These are phyloP conservation scores for Lasiodiplodia theobromae DNA, from an alignment of 2,329 filamentous ascomycete genomes.

Conservation along the genomic window DNA sequence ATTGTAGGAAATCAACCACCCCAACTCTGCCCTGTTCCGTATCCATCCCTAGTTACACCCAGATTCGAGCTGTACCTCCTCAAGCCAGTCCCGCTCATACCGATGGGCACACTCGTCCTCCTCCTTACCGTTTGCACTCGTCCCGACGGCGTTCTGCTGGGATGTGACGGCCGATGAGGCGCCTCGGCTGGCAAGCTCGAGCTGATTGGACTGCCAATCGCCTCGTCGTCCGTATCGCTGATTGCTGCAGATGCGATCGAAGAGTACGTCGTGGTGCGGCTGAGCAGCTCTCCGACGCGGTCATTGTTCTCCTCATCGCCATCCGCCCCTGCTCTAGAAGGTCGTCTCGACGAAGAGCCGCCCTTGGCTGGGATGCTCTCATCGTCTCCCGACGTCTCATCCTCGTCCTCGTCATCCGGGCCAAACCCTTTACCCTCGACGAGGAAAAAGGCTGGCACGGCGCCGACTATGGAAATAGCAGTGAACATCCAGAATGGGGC, in stretches of 20 bases:
- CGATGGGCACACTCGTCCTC: conserved; percentile 53
- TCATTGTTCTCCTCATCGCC: conserved; percentile 6
- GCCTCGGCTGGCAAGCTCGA: conserved; percentile 7
- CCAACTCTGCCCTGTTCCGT: conserved; percentile 29
- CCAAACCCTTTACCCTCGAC: conserved; percentile 75
- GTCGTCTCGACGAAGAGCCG: background rate
- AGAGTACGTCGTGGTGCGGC: conserved; percentile 41
- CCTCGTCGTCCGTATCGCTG: conserved; percentile 36
- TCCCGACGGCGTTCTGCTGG: conserved; percentile 34
- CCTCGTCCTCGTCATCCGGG: conserved; percentile 46
- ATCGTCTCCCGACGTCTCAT: conserved; percentile 43
- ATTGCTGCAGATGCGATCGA: conserved; percentile 36
- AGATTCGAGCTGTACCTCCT: conserved; percentile 55
- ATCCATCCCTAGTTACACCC: conserved; percentile 46
- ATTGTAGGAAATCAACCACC: background rate
- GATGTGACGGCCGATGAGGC: conserved; percentile 30
- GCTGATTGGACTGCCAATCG: conserved; percentile 19
- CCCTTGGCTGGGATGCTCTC: conserved; percentile 32
- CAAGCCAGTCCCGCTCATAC: conserved; percentile 53
- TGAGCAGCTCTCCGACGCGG: conserved; percentile 36
- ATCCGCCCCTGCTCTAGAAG: background rate
- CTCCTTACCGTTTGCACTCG: conserved; percentile 41
- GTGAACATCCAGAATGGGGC: conserved; percentile 83
- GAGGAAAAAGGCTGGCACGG: conserved; percentile 76
- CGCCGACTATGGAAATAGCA: conserved; percentile 67